Base-by-base conservation (phyloP, 371 early-diverging fungal species). In the Dichotomocladium elegans region DNA sequence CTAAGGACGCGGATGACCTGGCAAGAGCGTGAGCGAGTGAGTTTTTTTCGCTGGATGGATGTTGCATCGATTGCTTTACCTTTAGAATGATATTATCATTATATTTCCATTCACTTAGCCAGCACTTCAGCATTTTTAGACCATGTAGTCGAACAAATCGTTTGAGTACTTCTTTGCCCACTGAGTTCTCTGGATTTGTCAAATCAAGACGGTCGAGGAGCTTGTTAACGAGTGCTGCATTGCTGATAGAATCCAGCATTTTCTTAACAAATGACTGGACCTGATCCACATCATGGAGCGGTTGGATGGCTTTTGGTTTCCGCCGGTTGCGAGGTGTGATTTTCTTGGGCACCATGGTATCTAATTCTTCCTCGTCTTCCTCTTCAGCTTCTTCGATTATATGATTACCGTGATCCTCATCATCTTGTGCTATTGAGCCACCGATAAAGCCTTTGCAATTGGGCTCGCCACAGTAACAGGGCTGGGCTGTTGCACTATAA, bases 361-460 rank as follows among this genome's bases (percentile, higher is more conserved):
- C 47, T 67, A 41, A 29, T 51, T 75, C 59, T 58, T 68, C 60
- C 67, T 77, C 43, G 57, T 34, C 30, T 58, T 48, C 22, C 45
- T 49, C 41, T 70, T 14, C 30, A 42, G 14, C 41, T 25, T 72
- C 71, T n/a, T 66, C 75, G n/a, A n/a, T n/a, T n/a, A n/a, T n/a
- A n/a, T n/a, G n/a, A n/a, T n/a, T n/a, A n/a, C n/a, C n/a, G n/a
- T n/a, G n/a, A n/a, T n/a, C n/a, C 24, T 68, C 67, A 1, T 64
- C 54, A 29, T 63, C 72, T 50, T 82, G 75, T 46, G 74, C 75
- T 44, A 76, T 63, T n/a, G n/a, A n/a, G 1, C 82, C 91, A 19
- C 98, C 97, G 63, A 98, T 96, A 43, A 81, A 83, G 2, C 97
- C 97, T 58, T 86, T 89, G 67, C 99, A 99, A 27, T 79, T 84